Conservation (phyloP, 352 stramenopile species). For the Blastocystis sp. region DNA sequence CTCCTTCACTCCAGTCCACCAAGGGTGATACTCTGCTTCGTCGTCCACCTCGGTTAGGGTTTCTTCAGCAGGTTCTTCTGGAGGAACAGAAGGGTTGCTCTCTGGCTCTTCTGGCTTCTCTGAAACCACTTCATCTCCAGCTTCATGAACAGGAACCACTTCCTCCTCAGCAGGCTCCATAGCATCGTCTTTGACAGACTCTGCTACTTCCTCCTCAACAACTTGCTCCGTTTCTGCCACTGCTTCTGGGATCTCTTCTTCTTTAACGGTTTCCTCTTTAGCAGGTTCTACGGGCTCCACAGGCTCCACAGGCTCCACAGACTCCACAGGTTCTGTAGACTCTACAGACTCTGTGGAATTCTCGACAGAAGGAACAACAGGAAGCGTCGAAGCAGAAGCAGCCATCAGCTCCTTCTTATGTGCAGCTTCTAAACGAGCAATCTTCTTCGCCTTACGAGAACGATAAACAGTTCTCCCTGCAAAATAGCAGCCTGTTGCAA, state of each 20-base stretch:
- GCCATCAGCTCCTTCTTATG: not conserved
- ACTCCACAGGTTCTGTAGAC: not conserved
- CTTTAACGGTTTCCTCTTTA: not conserved
- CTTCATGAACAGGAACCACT: not conserved
- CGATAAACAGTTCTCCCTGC: constrained; percentile 10
- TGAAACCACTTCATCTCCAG: not conserved
- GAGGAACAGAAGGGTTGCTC: not conserved
- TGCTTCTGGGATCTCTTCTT: not conserved
- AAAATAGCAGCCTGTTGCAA: not conserved
- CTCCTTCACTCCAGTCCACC: constrained; percentile 59
- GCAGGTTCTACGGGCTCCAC: not conserved
- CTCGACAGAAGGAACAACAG: constrained; percentile 2
- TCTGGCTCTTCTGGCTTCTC: not conserved
- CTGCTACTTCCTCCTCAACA: no score
- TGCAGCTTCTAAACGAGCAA: not conserved
- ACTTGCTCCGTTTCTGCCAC: no score
- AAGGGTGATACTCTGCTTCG: constrained; percentile 51
- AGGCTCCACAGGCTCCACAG: not conserved
- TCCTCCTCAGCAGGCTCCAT: not conserved
- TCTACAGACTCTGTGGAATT: not conserved
- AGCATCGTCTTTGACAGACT: no score
- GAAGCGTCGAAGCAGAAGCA: not conserved
- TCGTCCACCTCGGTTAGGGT: not conserved
- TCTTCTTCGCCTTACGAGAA: constrained; percentile 30
- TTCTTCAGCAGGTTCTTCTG: not conserved